Evolutionary conservation across 78 protist species (phyloP), one percentile per base, ranked within the genome.

Genomic region (Capsaspora owczarzaki): DNA sequence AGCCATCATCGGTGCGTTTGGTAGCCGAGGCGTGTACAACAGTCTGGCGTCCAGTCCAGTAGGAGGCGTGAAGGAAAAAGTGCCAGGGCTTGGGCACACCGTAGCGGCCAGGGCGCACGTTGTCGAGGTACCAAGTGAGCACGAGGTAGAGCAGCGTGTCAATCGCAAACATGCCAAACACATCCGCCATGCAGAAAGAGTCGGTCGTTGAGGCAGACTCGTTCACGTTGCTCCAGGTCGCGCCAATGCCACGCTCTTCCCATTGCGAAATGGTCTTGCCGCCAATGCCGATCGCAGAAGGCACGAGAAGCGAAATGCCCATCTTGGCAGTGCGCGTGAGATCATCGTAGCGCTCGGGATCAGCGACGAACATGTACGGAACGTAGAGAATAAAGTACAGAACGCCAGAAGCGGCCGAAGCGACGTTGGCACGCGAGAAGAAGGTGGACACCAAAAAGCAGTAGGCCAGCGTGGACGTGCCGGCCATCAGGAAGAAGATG

Each of bases 61-160:
- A 89, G 35, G 87, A 44, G 43, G 86, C 87, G n/a, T 1, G 14
- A n/a, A 77, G 47, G 41, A 82, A 76, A 76, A 84, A 89, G 77
- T 84, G 84, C 80, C 56, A 84, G n/a, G 86, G 85, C 37, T 56
- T 31, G 29, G 85, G 72, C 2, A 86, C 74, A 35, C 93, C 93
- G 61, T 71, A 81, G 37, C 49, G 86, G 25, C 87, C 89, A 35
- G 93, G 90, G 44, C 72, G 66, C 27, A 81, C 90, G 70, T 81
- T 81, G 63, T 61, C 82, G 31, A 86, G 22, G 82, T 81, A 86
- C 82, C 84, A 77, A 10, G 82, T 69, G 35, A 82, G 61, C 22
- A 86, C 14, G 43, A 81, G 40, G 68, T 80, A 86, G 70, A 81
- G 47, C 6, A 86, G 1, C 20, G 78, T 42, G 66, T 82, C 84